Conservation (phyloP, 2,329 filamentous ascomycete genomes). For the Emericellopsis atlantica region DNA sequence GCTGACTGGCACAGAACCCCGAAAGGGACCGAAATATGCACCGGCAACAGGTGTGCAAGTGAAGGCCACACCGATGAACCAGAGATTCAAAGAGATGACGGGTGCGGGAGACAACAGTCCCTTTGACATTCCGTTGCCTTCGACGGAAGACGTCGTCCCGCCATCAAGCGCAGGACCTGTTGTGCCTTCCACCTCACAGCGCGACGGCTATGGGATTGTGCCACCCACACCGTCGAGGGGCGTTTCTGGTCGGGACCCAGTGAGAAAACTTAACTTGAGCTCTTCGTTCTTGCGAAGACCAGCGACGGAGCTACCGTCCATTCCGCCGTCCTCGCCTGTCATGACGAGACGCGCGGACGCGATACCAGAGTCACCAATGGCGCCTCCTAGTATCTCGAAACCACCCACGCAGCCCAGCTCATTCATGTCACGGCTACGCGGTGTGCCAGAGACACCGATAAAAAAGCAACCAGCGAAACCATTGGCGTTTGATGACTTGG, state of each 20-base stretch:
- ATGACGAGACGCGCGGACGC: conserved; percentile 11
- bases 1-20: conserved; percentile 29
- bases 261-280: no score
- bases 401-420: conserved; percentile 6
- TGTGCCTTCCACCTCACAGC: conserved; percentile 17
- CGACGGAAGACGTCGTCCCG: conserved; percentile 17
- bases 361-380: conserved; percentile 5
- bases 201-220: conserved; percentile 6
- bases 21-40: conserved; percentile 31
- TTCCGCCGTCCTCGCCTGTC: conserved; percentile 23
- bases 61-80: conserved; percentile 44
- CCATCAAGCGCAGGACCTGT: conserved; percentile 23
- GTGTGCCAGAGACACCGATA: conserved; percentile 24
- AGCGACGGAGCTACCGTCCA: conserved; percentile 10
- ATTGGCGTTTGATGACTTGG: conserved; percentile 6
- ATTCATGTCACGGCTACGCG: conserved; percentile 6
- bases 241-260: no score
- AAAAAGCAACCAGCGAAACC: conserved; percentile 15
- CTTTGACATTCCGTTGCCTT: conserved; percentile 8
- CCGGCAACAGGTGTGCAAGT: conserved; percentile 30
- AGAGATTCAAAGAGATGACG: conserved; percentile 39
- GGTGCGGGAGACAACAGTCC: conserved; percentile 13
- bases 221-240: conserved; percentile 1
- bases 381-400: conserved; percentile 2
- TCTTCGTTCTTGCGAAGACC: conserved; percentile 13